phyloP scores from a whole-genome alignment of 371 early-diverging fungal species.

The Parasitella parasitica region DNA sequence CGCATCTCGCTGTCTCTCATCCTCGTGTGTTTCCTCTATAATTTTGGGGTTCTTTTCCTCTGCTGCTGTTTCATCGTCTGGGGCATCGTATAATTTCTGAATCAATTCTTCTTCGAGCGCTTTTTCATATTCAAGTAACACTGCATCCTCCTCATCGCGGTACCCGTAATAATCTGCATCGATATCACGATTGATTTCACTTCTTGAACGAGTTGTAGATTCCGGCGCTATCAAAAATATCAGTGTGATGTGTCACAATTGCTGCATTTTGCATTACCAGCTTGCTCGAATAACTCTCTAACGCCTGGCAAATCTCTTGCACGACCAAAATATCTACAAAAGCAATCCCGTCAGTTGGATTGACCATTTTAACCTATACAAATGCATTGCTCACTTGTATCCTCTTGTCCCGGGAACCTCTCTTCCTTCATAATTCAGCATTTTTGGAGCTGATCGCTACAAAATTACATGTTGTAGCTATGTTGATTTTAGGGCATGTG shows the following conservation, averaged over 20 bases:
- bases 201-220: constrained; percentile 53
- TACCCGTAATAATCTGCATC: constrained; percentile 97
- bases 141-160: constrained; percentile 90
- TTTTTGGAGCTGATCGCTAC: constrained; percentile 73
- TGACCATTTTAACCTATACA: too few relatives aligned
- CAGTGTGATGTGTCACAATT: background rate
- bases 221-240: constrained; percentile 21
- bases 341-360: background rate
- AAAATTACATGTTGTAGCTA: too few relatives aligned
- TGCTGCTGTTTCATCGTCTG: constrained; percentile 33
- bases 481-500: too few relatives aligned
- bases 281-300: constrained; percentile 84
- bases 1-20: constrained; percentile 19
- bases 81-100: constrained; percentile 30
- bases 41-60: constrained; percentile 15
- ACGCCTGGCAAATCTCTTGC: constrained; percentile 96
- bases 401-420: constrained; percentile 91
- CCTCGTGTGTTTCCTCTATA: constrained; percentile 14
- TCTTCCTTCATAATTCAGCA: constrained; percentile 84
- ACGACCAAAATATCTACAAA: constrained; percentile 88
- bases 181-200: constrained; percentile 76
- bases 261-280: constrained; percentile 29
- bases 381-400: constrained; percentile 72
- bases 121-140: constrained; percentile 77
- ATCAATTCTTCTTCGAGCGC: constrained; percentile 52